Evolutionary conservation across 148 eudicot genomes (phyloP).

Genomic region (Amaranthus cruentus): DNA sequence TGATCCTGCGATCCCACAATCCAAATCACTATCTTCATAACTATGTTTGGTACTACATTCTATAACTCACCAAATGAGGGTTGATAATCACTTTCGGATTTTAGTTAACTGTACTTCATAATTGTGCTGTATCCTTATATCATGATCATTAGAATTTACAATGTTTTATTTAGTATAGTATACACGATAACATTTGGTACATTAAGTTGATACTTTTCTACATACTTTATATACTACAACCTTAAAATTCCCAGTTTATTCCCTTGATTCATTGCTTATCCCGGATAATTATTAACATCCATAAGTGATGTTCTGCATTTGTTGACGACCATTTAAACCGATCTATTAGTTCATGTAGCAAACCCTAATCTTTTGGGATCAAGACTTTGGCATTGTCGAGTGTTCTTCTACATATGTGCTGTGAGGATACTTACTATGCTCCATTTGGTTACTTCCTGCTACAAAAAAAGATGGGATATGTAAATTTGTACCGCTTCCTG

Average conservation of each 20-base stretch:
- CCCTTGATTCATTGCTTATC: neutral
- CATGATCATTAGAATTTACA: no score
- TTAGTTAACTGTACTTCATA: no score
- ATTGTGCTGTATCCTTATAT: no score
- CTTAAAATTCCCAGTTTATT: neutral
- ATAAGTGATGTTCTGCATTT: constrained; percentile 14
- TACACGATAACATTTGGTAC: no score
- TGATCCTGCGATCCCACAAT: no score
- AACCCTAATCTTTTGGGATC: no score
- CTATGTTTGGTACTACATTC: no score
- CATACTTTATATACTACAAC: neutral
- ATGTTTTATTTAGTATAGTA: no score
- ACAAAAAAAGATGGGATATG: constrained; percentile 12
- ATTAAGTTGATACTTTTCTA: neutral
- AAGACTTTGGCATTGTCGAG: neutral
- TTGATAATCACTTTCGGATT: no score
- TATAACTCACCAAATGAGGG: no score
- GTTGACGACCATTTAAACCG: neutral
- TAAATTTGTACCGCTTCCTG: constrained; percentile 3
- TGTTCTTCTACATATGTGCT: neutral
- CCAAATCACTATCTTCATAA: no score
- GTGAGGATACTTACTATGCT: neutral
- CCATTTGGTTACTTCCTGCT: neutral
- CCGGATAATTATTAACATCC: neutral
- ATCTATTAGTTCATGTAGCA: no score